Evolutionary conservation across 2,329 filamentous ascomycete species (phyloP).

Genomic region (Phoma sp.): DNA sequence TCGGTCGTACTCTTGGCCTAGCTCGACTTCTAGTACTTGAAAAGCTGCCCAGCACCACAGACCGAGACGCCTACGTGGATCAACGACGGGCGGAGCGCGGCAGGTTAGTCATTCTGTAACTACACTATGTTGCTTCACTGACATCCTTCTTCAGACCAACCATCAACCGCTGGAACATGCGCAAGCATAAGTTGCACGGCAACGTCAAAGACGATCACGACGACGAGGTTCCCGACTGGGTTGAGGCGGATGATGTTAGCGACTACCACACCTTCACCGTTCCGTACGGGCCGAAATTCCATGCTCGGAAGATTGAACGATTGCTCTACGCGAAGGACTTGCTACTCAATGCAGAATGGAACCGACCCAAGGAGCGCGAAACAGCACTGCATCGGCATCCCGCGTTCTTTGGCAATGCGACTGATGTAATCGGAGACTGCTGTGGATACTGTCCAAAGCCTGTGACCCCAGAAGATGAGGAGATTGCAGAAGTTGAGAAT

Average conservation of each 20-base stretch:
- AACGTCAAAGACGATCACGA: constrained; percentile 81
- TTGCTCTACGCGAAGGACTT: constrained; percentile 82
- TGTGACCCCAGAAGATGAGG: constrained; percentile 72
- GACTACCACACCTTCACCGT: constrained; percentile 75
- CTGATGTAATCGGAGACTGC: constrained; percentile 78
- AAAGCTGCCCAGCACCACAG: constrained; percentile 71
- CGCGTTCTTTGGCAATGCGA: constrained; percentile 79
- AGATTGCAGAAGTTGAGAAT: constrained; percentile 73
- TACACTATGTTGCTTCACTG: neutral
- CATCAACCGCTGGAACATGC: constrained; percentile 53
- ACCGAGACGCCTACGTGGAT: constrained; percentile 74
- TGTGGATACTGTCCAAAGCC: constrained; percentile 80
- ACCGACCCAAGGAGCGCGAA: constrained; percentile 75
- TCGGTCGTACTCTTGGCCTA: constrained; percentile 76
- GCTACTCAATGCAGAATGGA: constrained; percentile 85
- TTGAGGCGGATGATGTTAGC: constrained; percentile 76
- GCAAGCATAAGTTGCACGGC: constrained; percentile 56
- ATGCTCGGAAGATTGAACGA: constrained; percentile 78
- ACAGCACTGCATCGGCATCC: constrained; percentile 84
- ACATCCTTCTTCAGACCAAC: constrained; percentile 58
- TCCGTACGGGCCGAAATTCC: constrained; percentile 65
- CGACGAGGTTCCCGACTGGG: constrained; percentile 85
- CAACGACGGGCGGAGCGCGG: constrained; percentile 76
- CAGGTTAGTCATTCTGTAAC: neutral
- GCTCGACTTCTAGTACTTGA: constrained; percentile 82